phyloP scores from a whole-genome alignment of 805 yeast genomes.

The Cyberlindnera mycetangii region DNA sequence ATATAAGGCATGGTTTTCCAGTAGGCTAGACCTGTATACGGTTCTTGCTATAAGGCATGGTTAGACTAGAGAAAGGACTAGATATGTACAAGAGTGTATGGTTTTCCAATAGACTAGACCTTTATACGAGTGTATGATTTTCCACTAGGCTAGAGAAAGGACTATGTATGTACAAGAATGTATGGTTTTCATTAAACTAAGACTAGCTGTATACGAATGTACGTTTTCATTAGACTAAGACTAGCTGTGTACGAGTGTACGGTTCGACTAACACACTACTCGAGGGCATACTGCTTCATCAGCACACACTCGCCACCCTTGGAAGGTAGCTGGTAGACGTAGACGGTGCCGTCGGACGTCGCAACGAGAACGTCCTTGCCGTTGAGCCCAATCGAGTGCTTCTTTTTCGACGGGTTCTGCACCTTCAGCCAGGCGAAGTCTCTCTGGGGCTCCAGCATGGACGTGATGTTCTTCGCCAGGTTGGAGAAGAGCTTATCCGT shows the following conservation, averaged over 20 bases:
- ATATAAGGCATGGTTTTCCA: no score
- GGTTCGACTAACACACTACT: constrained; percentile 1
- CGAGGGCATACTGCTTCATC: constrained; percentile 45
- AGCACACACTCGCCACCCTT: constrained; percentile 67
- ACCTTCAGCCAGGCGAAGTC: constrained; percentile 61
- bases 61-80: no score
- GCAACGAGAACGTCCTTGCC: constrained; percentile 23
- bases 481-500: constrained; percentile 27
- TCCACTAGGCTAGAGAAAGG: no score
- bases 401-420: constrained; percentile 11
- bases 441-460: constrained; percentile 62
- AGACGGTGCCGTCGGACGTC: constrained; percentile 46
- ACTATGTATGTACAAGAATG: no score
- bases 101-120: not conserved
- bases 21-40: no score
- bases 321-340: constrained; percentile 54
- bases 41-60: no score
- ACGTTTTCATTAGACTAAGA: not conserved
- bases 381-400: constrained; percentile 18
- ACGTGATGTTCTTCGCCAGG: constrained; percentile 34
- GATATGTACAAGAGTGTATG: no score
- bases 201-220: no score
- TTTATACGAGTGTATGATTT: no score
- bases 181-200: no score
- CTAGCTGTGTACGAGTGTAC: no score